These are phyloP conservation scores for Puccinellia tenuiflora DNA, from an alignment of 176 grass and related monocot genomes.

Conservation along the genomic window DNA sequence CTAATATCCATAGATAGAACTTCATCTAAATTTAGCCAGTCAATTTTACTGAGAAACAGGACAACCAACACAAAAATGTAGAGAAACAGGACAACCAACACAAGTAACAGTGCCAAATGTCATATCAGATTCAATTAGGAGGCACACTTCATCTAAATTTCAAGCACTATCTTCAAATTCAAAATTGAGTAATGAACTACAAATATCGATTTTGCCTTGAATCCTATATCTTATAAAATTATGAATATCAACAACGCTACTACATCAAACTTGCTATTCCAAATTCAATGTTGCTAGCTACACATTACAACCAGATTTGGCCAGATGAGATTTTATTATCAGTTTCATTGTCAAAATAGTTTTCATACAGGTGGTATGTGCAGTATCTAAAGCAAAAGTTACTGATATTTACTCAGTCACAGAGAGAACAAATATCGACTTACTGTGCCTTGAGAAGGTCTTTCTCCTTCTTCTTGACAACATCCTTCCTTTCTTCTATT, in stretches of 20 bases:
- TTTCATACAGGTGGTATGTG: background rate
- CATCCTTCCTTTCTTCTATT: no score
- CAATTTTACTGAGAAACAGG: no score
- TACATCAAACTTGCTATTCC: background rate
- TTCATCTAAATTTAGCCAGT: no score
- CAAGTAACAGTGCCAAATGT: no score
- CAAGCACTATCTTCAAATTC: background rate
- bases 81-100: no score
- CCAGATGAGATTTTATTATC: background rate
- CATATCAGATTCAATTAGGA: no score
- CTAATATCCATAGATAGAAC: no score
- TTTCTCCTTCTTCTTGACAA: constrained; percentile 54
- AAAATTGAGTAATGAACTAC: background rate
- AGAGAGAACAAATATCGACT: background rate
- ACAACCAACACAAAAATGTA: no score
- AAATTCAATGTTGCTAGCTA: background rate
- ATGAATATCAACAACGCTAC: no score
- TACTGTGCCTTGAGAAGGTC: constrained; percentile 36
- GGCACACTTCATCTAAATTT: background rate
- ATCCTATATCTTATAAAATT: no score
- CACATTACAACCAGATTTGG: background rate
- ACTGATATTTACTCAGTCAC: background rate
- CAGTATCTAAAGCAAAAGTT: background rate
- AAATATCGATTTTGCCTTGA: background rate
- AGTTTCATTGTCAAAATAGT: background rate